Base-by-base conservation (phyloP, 176 grass and related monocot genomes). In the Microstegium vimineum region DNA sequence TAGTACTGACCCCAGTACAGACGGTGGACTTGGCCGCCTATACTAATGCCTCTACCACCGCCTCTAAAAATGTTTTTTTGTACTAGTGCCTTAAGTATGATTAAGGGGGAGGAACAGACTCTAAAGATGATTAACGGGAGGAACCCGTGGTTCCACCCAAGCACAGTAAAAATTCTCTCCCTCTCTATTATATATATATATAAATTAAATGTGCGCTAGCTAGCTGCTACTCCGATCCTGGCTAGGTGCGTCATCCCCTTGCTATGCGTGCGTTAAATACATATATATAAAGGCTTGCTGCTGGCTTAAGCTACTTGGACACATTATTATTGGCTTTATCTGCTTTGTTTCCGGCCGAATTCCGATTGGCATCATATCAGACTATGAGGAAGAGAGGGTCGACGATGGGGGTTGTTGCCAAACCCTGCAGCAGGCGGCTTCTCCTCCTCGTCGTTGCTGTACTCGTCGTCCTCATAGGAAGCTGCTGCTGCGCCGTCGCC, bases 241-340 rank as follows among this genome's bases (percentile, higher is more conserved):
- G 41, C 71, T 76, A 87, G 85, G 86, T 88, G 66, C 31, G 80
- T 88, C 86, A 88, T 62, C 69, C 80, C 80, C 66, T 88, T 78
- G 86, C 74, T 83, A 83, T 83, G 86, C 66, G 77, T 32, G 2
- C 10, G 56, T 88, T 57, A 77, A 82, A 83, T 63, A 88, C 34
- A 18, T 46, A 54, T 12, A 15, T 36, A 37, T 4, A 59, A 59
- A 59, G 54, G 22, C 22, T 11, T 59, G n/a, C 63, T 9, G 27
- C 15, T 13, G 13, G 20, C n/a, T 69, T 40, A 3, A 73, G 43
- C 70, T 73, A 42, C 10, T 36, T 37, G 22, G 5, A 22, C 11
- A 17, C 73, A 54, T 8, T 17, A 43, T 10, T 31, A 52, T 14
- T 33, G 2, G 10, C 66, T 40, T 32, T 18, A 3, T 43, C 1